Conservation (phyloP, 768 basidiomycete genomes). For the Leccinum obscurum region DNA sequence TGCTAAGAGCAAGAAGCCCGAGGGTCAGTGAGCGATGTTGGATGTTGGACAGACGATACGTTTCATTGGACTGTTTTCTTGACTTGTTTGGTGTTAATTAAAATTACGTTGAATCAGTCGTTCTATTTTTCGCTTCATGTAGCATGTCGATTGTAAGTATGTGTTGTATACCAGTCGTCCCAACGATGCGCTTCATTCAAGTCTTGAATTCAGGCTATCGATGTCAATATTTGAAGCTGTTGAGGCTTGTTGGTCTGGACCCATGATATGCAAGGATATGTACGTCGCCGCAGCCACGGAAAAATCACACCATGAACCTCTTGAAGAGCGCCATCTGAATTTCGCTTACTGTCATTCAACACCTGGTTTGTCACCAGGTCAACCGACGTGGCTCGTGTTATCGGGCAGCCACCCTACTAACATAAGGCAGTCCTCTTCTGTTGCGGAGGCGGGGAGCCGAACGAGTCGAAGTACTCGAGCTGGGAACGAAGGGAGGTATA, state of each 20-base stretch:
- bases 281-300: not conserved
- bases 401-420: not conserved
- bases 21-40: conserved; percentile 24
- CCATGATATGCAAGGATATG: not conserved
- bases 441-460: not conserved
- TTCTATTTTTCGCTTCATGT: conserved; percentile 15
- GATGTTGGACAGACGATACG: not conserved
- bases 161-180: conserved; percentile 8
- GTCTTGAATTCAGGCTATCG: not conserved
- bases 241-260: not conserved
- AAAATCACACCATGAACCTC: not conserved
- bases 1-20: conserved; percentile 49
- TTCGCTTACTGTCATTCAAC: not conserved
- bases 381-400: not conserved
- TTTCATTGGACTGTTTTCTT: conserved; percentile 8
- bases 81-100: not conserved
- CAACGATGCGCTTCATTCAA: not conserved
- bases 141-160: conserved; percentile 7
- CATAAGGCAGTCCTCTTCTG: not conserved
- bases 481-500: not conserved
- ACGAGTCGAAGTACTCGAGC: not conserved
- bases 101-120: conserved; percentile 19
- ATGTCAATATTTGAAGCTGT: not conserved
- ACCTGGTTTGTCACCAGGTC: not conserved
- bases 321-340: not conserved